These are phyloP conservation scores for Austropuccinia psidii DNA, from an alignment of 1,284 basidiomycete genomes.

Conservation along the genomic window DNA sequence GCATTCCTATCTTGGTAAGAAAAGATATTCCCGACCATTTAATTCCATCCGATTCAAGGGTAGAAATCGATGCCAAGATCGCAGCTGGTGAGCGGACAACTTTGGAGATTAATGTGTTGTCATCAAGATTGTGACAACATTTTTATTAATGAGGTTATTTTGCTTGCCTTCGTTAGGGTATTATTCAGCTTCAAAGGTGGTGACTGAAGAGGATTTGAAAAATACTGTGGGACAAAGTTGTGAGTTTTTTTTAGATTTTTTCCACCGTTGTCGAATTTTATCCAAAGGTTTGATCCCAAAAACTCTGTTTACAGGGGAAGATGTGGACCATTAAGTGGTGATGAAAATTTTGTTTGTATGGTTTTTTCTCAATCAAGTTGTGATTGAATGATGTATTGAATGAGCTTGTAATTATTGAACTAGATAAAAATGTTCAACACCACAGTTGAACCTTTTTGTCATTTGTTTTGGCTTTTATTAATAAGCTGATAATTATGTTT, in stretches of 20 bases:
- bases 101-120: too few species aligned
- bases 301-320: constrained; percentile 11
- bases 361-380: too few species aligned
- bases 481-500: too few species aligned
- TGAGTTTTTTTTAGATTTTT: not conserved
- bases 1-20: constrained; percentile 71
- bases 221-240: constrained; percentile 25
- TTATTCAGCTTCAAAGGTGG: constrained; percentile 25
- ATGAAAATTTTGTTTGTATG: too few species aligned
- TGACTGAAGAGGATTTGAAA: constrained; percentile 26
- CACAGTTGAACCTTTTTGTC: too few species aligned
- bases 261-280: too few species aligned
- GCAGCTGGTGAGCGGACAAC: constrained; percentile 57
- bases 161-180: not conserved
- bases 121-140: not conserved
- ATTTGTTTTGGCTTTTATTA: too few species aligned
- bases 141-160: not conserved
- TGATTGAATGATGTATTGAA: too few species aligned
- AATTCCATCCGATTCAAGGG: constrained; percentile 80
- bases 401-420: too few species aligned
- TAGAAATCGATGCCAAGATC: constrained; percentile 93
- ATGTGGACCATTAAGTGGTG: constrained; percentile 7
- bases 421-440: too few species aligned
- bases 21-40: constrained; percentile 80
- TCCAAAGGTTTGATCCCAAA: not conserved